A percentile compares a stretch with the other conserved stretches of the same genome.
These are phyloP conservation scores for Tolypocladium tundrense DNA, from an alignment of 2,329 filamentous ascomycete species.

Conservation along the genomic window DNA sequence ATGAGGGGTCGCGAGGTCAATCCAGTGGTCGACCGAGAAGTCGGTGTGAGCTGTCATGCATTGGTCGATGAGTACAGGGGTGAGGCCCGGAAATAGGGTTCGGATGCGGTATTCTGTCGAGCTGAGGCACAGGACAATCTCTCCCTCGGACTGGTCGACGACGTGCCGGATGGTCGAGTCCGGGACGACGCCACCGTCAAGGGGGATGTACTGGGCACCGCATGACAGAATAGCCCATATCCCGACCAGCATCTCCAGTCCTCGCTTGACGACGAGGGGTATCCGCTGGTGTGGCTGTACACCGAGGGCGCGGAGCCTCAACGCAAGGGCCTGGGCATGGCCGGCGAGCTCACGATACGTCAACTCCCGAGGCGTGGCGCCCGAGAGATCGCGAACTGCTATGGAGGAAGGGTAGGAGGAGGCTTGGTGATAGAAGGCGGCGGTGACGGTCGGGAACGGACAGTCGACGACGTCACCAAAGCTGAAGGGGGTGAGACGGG, in stretches of 20 bases:
- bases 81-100: constrained; percentile 12
- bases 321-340: constrained; percentile 30
- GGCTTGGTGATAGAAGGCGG: constrained; percentile 28
- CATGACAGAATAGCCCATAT: constrained; percentile 46
- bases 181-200: constrained; percentile 44
- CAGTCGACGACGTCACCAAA: constrained; percentile 9
- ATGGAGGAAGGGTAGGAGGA: constrained; percentile 22
- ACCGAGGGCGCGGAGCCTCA: constrained; percentile 25
- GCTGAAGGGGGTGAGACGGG: constrained; percentile 3
- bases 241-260: constrained; percentile 46
- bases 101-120: constrained; percentile 23
- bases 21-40: constrained; percentile 6
- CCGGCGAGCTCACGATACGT: constrained; percentile 35
- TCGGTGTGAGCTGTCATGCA: not conserved
- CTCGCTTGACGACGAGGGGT: constrained; percentile 44
- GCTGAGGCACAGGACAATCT: constrained; percentile 36
- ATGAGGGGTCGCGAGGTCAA: constrained; percentile 24
- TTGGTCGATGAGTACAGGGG: constrained; percentile 19
- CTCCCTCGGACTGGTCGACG: constrained; percentile 32
- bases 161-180: constrained; percentile 38
- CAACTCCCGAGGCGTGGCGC: constrained; percentile 18
- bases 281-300: constrained; percentile 35
- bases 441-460: constrained; percentile 27
- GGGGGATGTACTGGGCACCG: constrained; percentile 48
- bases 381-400: constrained; percentile 27